Percentiles rank a stretch among this genome's conserved stretches.
These are phyloP conservation scores for Inga leiocalycina DNA, from an alignment of 306 rosid genomes.

Conservation along the genomic window DNA sequence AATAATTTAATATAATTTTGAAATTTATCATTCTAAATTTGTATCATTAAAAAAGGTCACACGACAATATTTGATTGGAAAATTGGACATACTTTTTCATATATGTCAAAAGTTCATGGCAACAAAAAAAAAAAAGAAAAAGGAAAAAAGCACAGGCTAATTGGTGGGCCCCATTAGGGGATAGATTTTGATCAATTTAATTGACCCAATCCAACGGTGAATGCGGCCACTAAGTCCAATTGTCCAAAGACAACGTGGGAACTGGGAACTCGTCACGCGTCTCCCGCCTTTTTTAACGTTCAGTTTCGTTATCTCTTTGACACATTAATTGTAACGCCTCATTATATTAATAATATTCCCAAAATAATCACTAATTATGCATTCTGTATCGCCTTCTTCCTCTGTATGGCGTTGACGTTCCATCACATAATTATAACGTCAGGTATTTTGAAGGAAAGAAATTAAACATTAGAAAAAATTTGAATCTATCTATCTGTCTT, in stretches of 20 bases:
- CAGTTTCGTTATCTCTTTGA: background rate
- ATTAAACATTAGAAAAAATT: background rate
- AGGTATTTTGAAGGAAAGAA: background rate
- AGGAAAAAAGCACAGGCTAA: background rate
- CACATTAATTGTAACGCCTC: background rate
- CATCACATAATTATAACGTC: background rate
- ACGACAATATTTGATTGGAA: no score
- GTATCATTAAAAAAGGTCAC: no score
- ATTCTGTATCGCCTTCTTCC: background rate
- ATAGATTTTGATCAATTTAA: background rate
- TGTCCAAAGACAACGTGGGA: conserved; percentile 34
- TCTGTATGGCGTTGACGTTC: background rate
- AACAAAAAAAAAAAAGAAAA: no score
- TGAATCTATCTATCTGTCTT: background rate
- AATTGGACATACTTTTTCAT: no score
- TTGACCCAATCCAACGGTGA: conserved; percentile 36
- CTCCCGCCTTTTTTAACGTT: conserved; percentile 45
- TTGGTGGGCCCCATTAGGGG: background rate
- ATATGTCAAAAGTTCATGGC: no score
- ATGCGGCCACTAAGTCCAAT: background rate
- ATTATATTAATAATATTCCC: background rate
- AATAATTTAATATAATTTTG: no score
- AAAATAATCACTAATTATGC: background rate
- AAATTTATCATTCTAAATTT: no score
- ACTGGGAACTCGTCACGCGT: conserved; percentile 46